phyloP scores from a whole-genome alignment of 768 basidiomycete genomes.

The Sporobolomyces roseus region DNA sequence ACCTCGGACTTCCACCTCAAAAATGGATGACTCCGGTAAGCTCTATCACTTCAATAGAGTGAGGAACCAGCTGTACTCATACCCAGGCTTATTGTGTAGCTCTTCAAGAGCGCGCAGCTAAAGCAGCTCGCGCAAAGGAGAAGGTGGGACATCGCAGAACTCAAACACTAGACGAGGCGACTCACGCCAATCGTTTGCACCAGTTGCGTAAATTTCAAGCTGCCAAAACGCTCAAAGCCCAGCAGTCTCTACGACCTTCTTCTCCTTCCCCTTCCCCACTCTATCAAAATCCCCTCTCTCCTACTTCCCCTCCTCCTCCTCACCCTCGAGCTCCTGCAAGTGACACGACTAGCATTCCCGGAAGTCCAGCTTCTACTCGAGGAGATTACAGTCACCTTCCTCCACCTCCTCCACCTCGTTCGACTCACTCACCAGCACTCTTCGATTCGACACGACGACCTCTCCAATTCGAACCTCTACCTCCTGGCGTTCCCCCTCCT shows the following conservation, averaged over 20 bases:
- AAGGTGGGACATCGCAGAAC: conserved; percentile 27
- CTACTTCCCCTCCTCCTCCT: conserved; percentile 4
- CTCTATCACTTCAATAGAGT: not conserved
- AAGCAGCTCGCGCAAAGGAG: conserved; percentile 39
- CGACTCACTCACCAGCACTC: not conserved
- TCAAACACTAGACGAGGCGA: conserved; percentile 5
- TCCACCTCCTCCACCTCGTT: not conserved
- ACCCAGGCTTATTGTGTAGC: not conserved
- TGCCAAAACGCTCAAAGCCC: conserved; percentile 9
- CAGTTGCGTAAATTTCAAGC: conserved; percentile 41
- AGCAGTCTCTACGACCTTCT: not conserved
- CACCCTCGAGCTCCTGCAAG: conserved; percentile 1
- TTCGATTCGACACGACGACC: not conserved
- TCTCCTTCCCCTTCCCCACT: not conserved
- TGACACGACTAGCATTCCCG: conserved; percentile 14
- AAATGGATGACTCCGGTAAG: conserved; percentile 24
- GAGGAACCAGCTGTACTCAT: too few relatives aligned
- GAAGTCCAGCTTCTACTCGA: conserved; percentile 10
- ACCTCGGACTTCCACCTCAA: not conserved
- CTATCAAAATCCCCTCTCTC: too few relatives aligned
- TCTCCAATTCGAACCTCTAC: not conserved
- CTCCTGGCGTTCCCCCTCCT: conserved; percentile 12
- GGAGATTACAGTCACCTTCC: not conserved
- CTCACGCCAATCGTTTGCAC: conserved; percentile 16
- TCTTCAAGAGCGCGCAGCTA: conserved; percentile 32